A percentile compares a stretch with the other conserved stretches of the same genome.
phyloP scores from a whole-genome alignment of 1,139 yeast genomes.

The Sugiyamaella pinicola region DNA sequence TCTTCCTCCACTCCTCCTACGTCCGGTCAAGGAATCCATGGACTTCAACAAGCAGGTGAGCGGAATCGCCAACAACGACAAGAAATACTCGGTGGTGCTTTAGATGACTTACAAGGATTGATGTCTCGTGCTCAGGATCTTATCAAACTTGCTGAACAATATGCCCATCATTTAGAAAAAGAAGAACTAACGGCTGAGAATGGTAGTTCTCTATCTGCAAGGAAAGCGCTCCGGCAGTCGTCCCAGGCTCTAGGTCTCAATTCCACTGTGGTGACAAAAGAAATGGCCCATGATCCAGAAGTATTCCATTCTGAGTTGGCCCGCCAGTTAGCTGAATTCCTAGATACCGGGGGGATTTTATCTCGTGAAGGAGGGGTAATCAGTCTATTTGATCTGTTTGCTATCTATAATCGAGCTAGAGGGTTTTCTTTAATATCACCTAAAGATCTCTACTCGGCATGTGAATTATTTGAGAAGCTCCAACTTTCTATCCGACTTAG shows the following conservation, averaged over 20 bases:
- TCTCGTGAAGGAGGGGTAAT: conserved; percentile 57
- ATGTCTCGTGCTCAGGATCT: conserved; percentile 80
- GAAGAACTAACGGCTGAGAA: conserved; percentile 26
- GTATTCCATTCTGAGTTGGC: conserved; percentile 53
- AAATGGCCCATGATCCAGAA: conserved; percentile 44
- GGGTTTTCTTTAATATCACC: conserved; percentile 65
- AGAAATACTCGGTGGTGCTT: conserved; percentile 62
- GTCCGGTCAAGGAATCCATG: conserved; percentile 59
- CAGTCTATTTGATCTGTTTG: conserved; percentile 62
- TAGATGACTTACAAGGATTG: conserved; percentile 75
- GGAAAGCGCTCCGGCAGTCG: conserved; percentile 38
- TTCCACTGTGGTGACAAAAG: conserved; percentile 43
- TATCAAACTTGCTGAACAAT: conserved; percentile 57
- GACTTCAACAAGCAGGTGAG: conserved; percentile 64
- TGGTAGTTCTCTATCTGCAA: conserved; percentile 28
- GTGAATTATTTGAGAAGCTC: conserved; percentile 50
- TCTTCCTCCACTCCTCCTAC: conserved; percentile 17
- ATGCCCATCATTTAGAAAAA: conserved; percentile 43
- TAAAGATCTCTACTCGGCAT: conserved; percentile 55
- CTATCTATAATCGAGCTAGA: conserved; percentile 60
- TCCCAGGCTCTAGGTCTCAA: conserved; percentile 41
- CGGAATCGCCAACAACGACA: conserved; percentile 63
- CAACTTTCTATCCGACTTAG: conserved; percentile 51
- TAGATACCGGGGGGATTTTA: conserved; percentile 44
- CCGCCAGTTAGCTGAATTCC: conserved; percentile 60